Evolutionary conservation across 768 basidiomycete genomes (phyloP).

Genomic region (Daedaleopsis sinensis): DNA sequence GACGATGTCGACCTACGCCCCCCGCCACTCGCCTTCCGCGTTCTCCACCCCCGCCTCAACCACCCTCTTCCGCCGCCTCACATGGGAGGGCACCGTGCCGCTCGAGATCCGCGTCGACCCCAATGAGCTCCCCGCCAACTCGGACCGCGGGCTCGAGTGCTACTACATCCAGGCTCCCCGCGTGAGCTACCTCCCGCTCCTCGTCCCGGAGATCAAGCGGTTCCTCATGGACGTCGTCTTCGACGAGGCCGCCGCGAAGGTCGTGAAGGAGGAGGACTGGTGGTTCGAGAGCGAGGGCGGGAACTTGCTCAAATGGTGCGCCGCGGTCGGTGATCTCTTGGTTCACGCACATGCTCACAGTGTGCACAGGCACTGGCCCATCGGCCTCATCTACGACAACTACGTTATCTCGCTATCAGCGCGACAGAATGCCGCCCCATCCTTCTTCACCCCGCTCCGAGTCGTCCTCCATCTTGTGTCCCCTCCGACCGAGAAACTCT

Average conservation of each 20-base stretch:
- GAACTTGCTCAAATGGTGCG: constrained; percentile 83
- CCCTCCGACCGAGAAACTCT: constrained; percentile 84
- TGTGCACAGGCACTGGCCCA: constrained; percentile 89
- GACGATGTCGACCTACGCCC: constrained; percentile 35
- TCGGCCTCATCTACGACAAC: constrained; percentile 92
- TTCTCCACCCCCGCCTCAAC: constrained; percentile 62
- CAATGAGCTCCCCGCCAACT: constrained; percentile 87
- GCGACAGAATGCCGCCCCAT: constrained; percentile 41
- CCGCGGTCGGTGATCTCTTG: constrained; percentile 13
- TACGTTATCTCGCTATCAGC: constrained; percentile 67
- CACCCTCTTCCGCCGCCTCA: constrained; percentile 82
- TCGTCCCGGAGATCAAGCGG: constrained; percentile 85
- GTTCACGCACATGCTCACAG: neutral
- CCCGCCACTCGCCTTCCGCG: constrained; percentile 43
- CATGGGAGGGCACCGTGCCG: constrained; percentile 91
- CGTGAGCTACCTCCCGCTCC: constrained; percentile 89
- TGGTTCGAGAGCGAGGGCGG: constrained; percentile 96
- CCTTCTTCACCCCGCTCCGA: constrained; percentile 63
- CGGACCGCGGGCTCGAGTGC: constrained; percentile 85
- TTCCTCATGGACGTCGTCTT: constrained; percentile 93
- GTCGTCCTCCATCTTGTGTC: constrained; percentile 86
- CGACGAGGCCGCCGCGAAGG: constrained; percentile 78
- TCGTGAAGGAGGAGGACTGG: constrained; percentile 88
- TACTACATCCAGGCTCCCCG: constrained; percentile 92
- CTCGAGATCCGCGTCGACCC: constrained; percentile 88